Base-by-base conservation (phyloP, 176 grass and related monocot genomes). In the Eragrostis curvula region DNA sequence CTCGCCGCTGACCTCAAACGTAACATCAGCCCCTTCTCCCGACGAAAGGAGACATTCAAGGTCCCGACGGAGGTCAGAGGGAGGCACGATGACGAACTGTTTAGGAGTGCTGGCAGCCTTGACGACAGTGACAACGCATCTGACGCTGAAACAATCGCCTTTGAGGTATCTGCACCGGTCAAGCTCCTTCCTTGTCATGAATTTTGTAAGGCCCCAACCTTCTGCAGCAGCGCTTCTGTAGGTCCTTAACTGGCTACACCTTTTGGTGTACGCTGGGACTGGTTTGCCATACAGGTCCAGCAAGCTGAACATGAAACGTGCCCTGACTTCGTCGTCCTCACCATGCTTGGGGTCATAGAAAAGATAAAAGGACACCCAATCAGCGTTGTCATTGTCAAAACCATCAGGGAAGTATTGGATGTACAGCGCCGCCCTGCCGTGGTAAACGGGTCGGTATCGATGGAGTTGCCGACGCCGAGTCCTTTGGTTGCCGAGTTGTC, bases 191-290 rank as follows among this genome's bases (percentile, higher is more conserved):
- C 7, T 49, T 0, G 4, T 1, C 1, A 71, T 29, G 45, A 71
- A 71, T 0, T 0, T 5, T 0, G 1, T 0, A 16, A 0, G 8
- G 1, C 44, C 23, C n/a, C 43, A 7, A 10, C 13, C 36, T 10
- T 1, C 1, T 13, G 12, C 47, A 7, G 15, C 8, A 9, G 30
- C 18, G 30, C 15, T 5, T 0, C 3, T 42, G 32, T 21, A 42
- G 8, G 3, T n/a, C 2, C 5, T 3, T 42, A 11, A 21, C 2
- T 1, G 3, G 66, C 20, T 11, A 18, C 14, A 51, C 1, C 3
- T 5, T 5, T 5, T 13, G 28, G 7, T 17, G 20, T 15, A 52
- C 14, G 15, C 3, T 21, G 23, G 1, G 14, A 16, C 9, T 12
- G 41, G 1, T 3, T 9, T 11, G 30, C 28, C 32, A 0, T n/a